A percentile compares a stretch with the other conserved stretches of the same genome.
Conservation (phyloP, 345 rosid genomes). For the Arabis hirsuta region DNA sequence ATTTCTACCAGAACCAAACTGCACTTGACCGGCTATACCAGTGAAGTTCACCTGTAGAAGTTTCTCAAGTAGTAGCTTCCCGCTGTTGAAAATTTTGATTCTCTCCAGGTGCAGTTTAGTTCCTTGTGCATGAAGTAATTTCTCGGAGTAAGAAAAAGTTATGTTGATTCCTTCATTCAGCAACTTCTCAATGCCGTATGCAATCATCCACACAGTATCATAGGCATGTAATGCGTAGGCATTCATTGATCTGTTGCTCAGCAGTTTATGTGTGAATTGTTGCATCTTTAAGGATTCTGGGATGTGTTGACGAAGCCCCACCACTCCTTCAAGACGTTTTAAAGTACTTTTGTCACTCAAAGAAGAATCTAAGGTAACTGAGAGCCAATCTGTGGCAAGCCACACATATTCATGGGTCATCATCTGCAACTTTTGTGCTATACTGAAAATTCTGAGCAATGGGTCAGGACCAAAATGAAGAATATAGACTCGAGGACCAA, state of each 20-base stretch:
- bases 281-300: slow-evolving; percentile 60
- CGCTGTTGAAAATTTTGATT: slow-evolving; percentile 67
- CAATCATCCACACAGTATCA: slow-evolving; percentile 87
- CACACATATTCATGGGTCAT: slow-evolving; percentile 71
- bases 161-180: slow-evolving; percentile 54
- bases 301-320: slow-evolving; percentile 72
- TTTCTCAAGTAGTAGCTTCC: slow-evolving; percentile 50
- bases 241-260: slow-evolving; percentile 54
- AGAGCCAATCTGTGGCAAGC: slow-evolving; percentile 94
- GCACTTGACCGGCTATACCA: slow-evolving; percentile 73
- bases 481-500: slow-evolving; percentile 75
- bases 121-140: slow-evolving; percentile 40
- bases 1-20: slow-evolving; percentile 58
- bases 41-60: slow-evolving; percentile 69
- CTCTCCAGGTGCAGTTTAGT: slow-evolving; percentile 50
- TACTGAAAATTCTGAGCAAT: slow-evolving; percentile 56
- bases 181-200: slow-evolving; percentile 59
- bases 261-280: slow-evolving; percentile 55
- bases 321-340: slow-evolving; percentile 59
- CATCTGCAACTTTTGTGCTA: slow-evolving; percentile 71
- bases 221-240: slow-evolving; percentile 76
- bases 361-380: slow-evolving; percentile 73
- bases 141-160: slow-evolving; percentile 59
- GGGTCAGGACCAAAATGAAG: slow-evolving; percentile 80
- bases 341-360: slow-evolving; percentile 42